A percentile compares a stretch with the other conserved stretches of the same genome.
Conservation (phyloP, 2,329 filamentous ascomycete genomes). For the Alternaria ethzedia region DNA sequence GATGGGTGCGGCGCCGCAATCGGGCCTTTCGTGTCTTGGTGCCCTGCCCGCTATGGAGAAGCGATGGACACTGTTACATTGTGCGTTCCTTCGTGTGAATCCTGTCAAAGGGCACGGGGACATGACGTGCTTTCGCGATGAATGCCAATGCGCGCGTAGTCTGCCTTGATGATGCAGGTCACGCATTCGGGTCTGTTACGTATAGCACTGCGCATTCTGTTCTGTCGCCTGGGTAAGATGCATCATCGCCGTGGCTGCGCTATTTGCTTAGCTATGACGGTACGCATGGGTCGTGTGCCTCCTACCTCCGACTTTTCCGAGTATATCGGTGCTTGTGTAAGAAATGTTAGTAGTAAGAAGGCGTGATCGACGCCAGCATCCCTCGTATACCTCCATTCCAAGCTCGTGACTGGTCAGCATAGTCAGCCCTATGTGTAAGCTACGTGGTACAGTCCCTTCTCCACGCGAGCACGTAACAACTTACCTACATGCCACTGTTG, state of each 20-base stretch:
- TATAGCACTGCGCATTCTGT: not conserved
- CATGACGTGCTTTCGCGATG: not conserved
- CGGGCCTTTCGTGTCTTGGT: not conserved
- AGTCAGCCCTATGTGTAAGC: conserved; percentile 8
- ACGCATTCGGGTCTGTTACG: not conserved
- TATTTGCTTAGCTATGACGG: not conserved
- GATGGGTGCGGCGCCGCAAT: not conserved
- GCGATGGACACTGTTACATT: not conserved
- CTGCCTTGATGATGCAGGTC: not conserved
- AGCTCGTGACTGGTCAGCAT: conserved; percentile 3
- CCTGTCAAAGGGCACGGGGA: not conserved
- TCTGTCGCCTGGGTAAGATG: not conserved
- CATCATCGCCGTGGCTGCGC: not conserved
- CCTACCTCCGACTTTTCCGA: not conserved
- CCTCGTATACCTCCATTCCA: not conserved
- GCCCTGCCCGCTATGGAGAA: not conserved
- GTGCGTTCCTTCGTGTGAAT: not conserved
- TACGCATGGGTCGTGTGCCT: not conserved
- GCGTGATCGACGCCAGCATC: conserved; percentile 10
- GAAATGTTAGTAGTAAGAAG: not conserved
- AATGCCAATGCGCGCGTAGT: not conserved
- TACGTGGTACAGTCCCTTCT: not conserved
- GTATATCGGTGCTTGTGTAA: not conserved
- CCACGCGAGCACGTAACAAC: not conserved
- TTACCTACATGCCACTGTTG: not conserved